Conservation (phyloP, 2,329 filamentous ascomycete species). For the Neopestalotiopsis sp. region DNA sequence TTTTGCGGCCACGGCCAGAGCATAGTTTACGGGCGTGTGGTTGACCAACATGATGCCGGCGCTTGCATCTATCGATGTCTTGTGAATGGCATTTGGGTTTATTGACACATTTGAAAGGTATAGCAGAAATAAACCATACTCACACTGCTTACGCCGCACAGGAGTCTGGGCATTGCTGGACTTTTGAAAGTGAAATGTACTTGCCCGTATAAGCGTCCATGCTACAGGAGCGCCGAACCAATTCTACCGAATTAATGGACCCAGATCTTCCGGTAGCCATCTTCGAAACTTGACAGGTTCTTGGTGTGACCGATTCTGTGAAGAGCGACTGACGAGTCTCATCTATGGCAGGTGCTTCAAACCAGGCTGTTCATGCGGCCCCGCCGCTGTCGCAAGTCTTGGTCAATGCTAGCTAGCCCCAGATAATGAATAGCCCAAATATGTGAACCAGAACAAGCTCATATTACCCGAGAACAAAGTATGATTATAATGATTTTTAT, state of each 20-base stretch:
- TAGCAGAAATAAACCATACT: background rate
- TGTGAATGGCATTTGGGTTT: background rate
- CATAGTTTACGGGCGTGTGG: constrained; percentile 9
- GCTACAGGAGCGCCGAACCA: background rate
- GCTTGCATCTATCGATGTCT: background rate
- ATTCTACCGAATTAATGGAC: background rate
- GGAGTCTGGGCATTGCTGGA: background rate
- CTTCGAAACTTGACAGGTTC: background rate
- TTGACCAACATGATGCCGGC: constrained; percentile 15
- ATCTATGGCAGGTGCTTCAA: background rate
- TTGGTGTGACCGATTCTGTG: background rate
- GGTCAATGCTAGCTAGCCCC: background rate
- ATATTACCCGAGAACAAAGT: background rate
- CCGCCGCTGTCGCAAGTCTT: background rate
- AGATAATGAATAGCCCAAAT: too few relatives aligned
- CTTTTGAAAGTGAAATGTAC: background rate
- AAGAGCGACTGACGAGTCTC: background rate
- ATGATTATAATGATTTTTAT: background rate
- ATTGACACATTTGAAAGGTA: background rate
- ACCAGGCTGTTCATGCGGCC: background rate
- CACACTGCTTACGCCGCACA: background rate
- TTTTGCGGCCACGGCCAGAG: background rate
- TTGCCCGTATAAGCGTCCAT: background rate
- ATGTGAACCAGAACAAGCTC: too few relatives aligned
- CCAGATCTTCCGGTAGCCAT: background rate